A percentile compares a stretch with the other conserved stretches of the same genome.
These are phyloP conservation scores for Fallopia convolvulus DNA, from an alignment of 148 eudicot genomes.

Conservation along the genomic window DNA sequence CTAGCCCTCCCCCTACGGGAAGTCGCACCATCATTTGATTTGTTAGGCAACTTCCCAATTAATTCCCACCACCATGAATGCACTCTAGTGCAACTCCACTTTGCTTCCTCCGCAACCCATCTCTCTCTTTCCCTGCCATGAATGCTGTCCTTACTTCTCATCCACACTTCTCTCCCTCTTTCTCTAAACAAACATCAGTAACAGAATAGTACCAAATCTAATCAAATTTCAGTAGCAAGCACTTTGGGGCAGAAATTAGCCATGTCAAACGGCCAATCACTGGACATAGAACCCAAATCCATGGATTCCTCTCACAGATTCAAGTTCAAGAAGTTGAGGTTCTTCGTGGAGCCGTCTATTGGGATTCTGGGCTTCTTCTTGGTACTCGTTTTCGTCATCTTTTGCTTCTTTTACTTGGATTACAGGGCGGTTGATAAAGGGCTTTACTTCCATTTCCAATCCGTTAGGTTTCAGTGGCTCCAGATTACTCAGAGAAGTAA, in stretches of 20 bases:
- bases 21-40: not conserved
- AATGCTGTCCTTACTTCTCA: not conserved
- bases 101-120: slow-evolving; percentile 10
- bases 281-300: not conserved
- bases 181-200: not conserved
- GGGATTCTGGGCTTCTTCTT: slow-evolving; percentile 44
- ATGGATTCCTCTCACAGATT: not conserved
- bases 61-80: slow-evolving; percentile 7
- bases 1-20: not conserved
- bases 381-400: slow-evolving; percentile 30
- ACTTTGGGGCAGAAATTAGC: not conserved
- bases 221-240: not conserved
- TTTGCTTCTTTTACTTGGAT: slow-evolving; percentile 60
- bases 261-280: slow-evolving; percentile 3
- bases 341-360: slow-evolving; percentile 54
- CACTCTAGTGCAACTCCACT: slow-evolving; percentile 7
- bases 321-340: slow-evolving; percentile 41
- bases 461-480: slow-evolving; percentile 37
- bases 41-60: not conserved
- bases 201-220: not conserved
- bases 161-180: not conserved
- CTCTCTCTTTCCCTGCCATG: not conserved
- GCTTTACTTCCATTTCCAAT: slow-evolving; percentile 27
- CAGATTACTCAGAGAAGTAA: slow-evolving; percentile 13
- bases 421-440: slow-evolving; percentile 41